phyloP scores from a whole-genome alignment of 306 rosid genomes.

The Echinosophora koreensis region DNA sequence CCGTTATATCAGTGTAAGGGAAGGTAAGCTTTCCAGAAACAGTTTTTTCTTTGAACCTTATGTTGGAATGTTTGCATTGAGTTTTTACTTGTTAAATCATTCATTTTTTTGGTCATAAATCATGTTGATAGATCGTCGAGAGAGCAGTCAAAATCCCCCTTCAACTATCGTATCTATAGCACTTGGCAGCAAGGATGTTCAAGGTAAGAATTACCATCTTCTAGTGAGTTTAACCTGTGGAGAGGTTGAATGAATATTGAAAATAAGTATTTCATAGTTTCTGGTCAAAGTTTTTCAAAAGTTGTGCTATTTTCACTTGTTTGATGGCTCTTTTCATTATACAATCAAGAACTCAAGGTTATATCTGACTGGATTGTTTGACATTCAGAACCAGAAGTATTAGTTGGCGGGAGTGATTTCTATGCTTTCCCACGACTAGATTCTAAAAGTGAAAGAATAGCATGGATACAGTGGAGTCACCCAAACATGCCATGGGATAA shows the following conservation, averaged over 20 bases:
- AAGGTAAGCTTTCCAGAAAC: slow-evolving; percentile 61
- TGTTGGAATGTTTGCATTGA: slow-evolving; percentile 19
- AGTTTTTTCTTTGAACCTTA: not conserved
- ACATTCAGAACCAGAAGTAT: slow-evolving; percentile 73
- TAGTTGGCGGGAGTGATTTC: slow-evolving; percentile 84
- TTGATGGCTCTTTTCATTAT: slow-evolving; percentile 27
- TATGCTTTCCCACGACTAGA: slow-evolving; percentile 96
- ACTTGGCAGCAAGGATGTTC: slow-evolving; percentile 63
- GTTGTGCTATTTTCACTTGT: slow-evolving; percentile 15
- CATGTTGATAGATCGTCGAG: slow-evolving; percentile 71
- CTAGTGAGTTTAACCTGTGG: not conserved
- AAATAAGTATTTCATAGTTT: slow-evolving; percentile 2
- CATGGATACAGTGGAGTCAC: slow-evolving; percentile 97
- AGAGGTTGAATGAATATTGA: slow-evolving; percentile 21
- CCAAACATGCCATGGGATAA: slow-evolving; percentile 99
- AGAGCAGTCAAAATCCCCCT: slow-evolving; percentile 67
- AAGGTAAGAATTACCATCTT: slow-evolving; percentile 63
- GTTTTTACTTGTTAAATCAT: not conserved
- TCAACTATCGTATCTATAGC: slow-evolving; percentile 73
- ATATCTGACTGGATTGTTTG: slow-evolving; percentile 34
- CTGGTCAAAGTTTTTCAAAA: slow-evolving; percentile 10
- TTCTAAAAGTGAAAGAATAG: slow-evolving; percentile 70
- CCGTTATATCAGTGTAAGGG: slow-evolving; percentile 78
- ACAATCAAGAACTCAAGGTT: slow-evolving; percentile 22
- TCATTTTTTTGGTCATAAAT: slow-evolving; percentile 25